A percentile compares a stretch with the other conserved stretches of the same genome.
Conservation (phyloP, 2,329 filamentous ascomycete species). For the Byssoonygena ceratinophila region DNA sequence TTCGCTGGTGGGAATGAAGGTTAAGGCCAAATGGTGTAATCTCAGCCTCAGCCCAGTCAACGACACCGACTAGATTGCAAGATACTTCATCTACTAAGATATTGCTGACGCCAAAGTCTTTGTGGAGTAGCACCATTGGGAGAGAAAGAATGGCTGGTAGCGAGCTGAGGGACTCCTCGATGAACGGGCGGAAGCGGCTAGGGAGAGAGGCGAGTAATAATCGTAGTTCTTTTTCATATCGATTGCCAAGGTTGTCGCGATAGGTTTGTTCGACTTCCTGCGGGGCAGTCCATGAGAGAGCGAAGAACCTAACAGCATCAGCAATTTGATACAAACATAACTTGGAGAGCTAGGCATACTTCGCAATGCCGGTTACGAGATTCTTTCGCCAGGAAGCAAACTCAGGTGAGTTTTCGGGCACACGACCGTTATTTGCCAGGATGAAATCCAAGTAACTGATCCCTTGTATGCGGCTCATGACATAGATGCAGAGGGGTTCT, state of each 20-base stretch:
- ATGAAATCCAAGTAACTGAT: slow-evolving; percentile 31
- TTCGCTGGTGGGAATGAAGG: slow-evolving; percentile 27
- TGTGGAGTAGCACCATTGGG: slow-evolving; percentile 34
- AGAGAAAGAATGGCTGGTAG: slow-evolving; percentile 30
- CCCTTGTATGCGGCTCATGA: slow-evolving; percentile 27
- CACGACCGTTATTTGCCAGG: slow-evolving; percentile 23
- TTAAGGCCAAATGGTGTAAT: slow-evolving; percentile 36
- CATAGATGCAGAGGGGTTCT: slow-evolving; percentile 31
- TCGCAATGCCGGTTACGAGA: slow-evolving; percentile 29
- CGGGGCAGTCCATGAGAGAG: slow-evolving; percentile 30
- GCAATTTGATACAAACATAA: slow-evolving; percentile 6
- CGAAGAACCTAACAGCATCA: slow-evolving; percentile 30
- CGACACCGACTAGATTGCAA: slow-evolving; percentile 32
- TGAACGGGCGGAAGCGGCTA: slow-evolving; percentile 5
- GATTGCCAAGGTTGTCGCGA: slow-evolving; percentile 19
- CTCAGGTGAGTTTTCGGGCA: slow-evolving; percentile 29
- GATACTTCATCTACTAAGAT: slow-evolving; percentile 32
- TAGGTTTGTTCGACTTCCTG: slow-evolving; percentile 24
- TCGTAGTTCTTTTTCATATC: slow-evolving; percentile 26
- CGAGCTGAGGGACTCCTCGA: slow-evolving; percentile 19
- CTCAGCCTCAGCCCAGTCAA: slow-evolving; percentile 37
- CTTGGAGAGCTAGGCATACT: slow-evolving; percentile 14
- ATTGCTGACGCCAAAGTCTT: slow-evolving; percentile 33
- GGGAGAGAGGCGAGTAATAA: slow-evolving; percentile 24
- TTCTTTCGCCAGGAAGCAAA: slow-evolving; percentile 28